These are phyloP conservation scores for Vanrija sp. DNA, from an alignment of 1,284 basidiomycete species.

Conservation along the genomic window DNA sequence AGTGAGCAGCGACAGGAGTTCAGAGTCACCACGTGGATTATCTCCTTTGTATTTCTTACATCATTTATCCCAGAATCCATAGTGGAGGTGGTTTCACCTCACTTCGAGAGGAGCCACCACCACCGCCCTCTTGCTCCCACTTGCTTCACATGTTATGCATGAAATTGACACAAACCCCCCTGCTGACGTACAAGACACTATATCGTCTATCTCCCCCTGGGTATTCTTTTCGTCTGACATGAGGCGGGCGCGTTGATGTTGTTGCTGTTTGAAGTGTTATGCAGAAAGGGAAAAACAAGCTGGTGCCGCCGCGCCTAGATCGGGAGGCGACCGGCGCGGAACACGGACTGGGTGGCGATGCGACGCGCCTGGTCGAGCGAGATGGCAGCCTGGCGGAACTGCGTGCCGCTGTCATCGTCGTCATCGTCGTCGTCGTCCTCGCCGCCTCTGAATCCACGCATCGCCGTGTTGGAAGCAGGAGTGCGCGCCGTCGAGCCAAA, in stretches of 20 bases:
- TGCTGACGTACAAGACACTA: too few species aligned
- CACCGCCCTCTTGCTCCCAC: too few species aligned
- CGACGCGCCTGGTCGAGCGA: constrained; percentile 76
- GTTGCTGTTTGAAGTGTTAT: too few species aligned
- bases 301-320: not conserved
- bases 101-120: too few species aligned
- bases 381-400: constrained; percentile 74
- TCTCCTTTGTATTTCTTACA: not conserved
- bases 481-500: constrained; percentile 40
- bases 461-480: constrained; percentile 30
- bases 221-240: too few species aligned
- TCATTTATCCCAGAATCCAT: not conserved
- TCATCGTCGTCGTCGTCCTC: constrained; percentile 61
- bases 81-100: too few species aligned
- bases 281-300: too few species aligned
- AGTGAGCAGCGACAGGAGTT: not conserved
- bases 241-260: too few species aligned
- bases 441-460: constrained; percentile 31
- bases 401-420: constrained; percentile 47
- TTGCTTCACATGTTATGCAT: too few species aligned
- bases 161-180: too few species aligned
- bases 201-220: too few species aligned
- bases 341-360: constrained; percentile 53
- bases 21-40: not conserved
- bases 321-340: constrained; percentile 45